phyloP scores from a whole-genome alignment of 2,329 filamentous ascomycete species.

The Cladophialophora bantiana region DNA sequence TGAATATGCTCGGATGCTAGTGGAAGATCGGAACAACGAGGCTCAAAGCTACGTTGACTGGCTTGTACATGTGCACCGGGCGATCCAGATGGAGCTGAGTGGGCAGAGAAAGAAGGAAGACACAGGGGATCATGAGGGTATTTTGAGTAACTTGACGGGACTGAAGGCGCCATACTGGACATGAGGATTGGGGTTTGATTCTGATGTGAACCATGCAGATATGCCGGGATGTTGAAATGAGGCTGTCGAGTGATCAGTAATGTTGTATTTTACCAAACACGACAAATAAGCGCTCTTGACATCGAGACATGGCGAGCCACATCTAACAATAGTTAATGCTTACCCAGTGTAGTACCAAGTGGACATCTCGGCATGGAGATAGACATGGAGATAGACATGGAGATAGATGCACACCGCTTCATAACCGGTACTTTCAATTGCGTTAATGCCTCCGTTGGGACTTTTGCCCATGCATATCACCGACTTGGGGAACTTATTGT shows the following conservation, averaged over 20 bases:
- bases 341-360: too few species aligned
- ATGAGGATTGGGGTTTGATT: slow-evolving; percentile 20
- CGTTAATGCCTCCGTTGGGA: not conserved
- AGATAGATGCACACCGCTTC: not conserved
- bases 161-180: slow-evolving; percentile 57
- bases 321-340: not conserved
- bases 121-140: slow-evolving; percentile 47
- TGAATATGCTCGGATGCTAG: slow-evolving; percentile 88
- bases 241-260: not conserved
- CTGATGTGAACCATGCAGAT: slow-evolving; percentile 15
- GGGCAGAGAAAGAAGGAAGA: slow-evolving; percentile 56
- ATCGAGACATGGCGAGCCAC: not conserved
- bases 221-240: not conserved
- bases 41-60: slow-evolving; percentile 98
- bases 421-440: not conserved
- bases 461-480: not conserved
- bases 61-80: slow-evolving; percentile 92
- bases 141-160: slow-evolving; percentile 54
- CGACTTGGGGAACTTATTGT: not conserved
- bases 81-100: slow-evolving; percentile 82
- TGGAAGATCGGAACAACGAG: slow-evolving; percentile 97
- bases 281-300: not conserved
- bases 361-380: not conserved
- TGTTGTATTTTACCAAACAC: not conserved
- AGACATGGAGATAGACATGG: not conserved